phyloP scores from a whole-genome alignment of 2,329 filamentous ascomycete species.

The Fusarium pininemorale region DNA sequence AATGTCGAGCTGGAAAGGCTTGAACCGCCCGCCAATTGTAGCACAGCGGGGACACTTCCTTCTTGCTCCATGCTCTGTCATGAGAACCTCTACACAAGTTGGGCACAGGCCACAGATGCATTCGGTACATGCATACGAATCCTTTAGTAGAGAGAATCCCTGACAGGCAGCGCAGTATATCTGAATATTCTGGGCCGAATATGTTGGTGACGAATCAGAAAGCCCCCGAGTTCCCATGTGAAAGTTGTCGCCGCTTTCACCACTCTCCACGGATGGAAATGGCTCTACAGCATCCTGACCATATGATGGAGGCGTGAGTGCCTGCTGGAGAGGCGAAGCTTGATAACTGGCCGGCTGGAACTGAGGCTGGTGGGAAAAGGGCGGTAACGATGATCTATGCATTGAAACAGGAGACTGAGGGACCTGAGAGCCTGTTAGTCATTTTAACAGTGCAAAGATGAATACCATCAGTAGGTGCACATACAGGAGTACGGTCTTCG shows the following conservation, averaged over 20 bases:
- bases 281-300: slow-evolving; percentile 75
- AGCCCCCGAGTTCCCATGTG: slow-evolving; percentile 73
- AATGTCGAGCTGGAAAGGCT: slow-evolving; percentile 86
- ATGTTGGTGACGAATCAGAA: slow-evolving; percentile 76
- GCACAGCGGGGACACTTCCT: slow-evolving; percentile 83
- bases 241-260: slow-evolving; percentile 76
- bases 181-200: slow-evolving; percentile 79
- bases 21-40: slow-evolving; percentile 81
- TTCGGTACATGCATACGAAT: slow-evolving; percentile 93
- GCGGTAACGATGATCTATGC: slow-evolving; percentile 69
- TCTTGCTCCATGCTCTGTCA: slow-evolving; percentile 78
- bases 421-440: slow-evolving; percentile 55
- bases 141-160: slow-evolving; percentile 77
- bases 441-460: slow-evolving; percentile 2
- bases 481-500: slow-evolving; percentile 87
- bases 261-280: slow-evolving; percentile 88
- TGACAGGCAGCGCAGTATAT: slow-evolving; percentile 94
- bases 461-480: not conserved
- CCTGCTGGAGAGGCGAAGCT: slow-evolving; percentile 89
- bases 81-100: slow-evolving; percentile 83
- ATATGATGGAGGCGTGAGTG: slow-evolving; percentile 83
- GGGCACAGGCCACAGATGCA: slow-evolving; percentile 94
- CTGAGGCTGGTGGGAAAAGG: slow-evolving; percentile 66
- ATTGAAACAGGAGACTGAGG: slow-evolving; percentile 73
- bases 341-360: slow-evolving; percentile 76